These are phyloP conservation scores for Dillenia suffruticosa DNA, from an alignment of 164 flowering plant species.

Conservation along the genomic window DNA sequence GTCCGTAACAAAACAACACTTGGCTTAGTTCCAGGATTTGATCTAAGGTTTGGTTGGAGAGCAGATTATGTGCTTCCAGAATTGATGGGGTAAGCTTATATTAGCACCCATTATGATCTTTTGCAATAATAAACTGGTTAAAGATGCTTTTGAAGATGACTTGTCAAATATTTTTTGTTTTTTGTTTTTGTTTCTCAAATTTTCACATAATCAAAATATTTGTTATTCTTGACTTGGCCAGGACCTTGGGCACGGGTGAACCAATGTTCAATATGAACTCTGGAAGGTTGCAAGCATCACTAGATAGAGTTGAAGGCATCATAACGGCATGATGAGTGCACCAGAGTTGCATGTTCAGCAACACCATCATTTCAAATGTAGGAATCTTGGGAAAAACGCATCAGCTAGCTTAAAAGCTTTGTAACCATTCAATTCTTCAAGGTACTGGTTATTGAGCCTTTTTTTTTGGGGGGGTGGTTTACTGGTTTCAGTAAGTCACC, in stretches of 20 bases:
- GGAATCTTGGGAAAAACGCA: too few species aligned
- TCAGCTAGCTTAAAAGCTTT: too few species aligned
- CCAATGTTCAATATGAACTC: conserved; percentile 76
- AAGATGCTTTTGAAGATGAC: too few species aligned
- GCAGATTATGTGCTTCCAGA: conserved; percentile 94
- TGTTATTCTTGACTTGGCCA: conserved; percentile 19
- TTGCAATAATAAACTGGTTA: background rate
- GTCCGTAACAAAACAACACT: conserved; percentile 76
- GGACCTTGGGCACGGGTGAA: conserved; percentile 77
- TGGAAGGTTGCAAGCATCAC: conserved; percentile 76
- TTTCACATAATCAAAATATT: too few species aligned
- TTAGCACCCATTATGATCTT: background rate
- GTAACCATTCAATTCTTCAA: too few species aligned
- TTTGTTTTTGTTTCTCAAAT: background rate
- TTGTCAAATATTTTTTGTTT: background rate
- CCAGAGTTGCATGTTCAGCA: background rate
- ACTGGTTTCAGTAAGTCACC: too few species aligned
- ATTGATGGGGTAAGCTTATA: conserved; percentile 65
- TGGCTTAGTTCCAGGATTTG: conserved; percentile 74
- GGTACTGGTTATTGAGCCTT: too few species aligned
- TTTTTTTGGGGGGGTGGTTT: too few species aligned
- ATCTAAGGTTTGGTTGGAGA: conserved; percentile 84
- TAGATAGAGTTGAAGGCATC: conserved; percentile 86
- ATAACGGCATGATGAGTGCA: conserved; percentile 24
- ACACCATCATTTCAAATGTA: too few species aligned